Conservation (phyloP, 176 grass and related monocot genomes). For the Triticum aestivum region DNA sequence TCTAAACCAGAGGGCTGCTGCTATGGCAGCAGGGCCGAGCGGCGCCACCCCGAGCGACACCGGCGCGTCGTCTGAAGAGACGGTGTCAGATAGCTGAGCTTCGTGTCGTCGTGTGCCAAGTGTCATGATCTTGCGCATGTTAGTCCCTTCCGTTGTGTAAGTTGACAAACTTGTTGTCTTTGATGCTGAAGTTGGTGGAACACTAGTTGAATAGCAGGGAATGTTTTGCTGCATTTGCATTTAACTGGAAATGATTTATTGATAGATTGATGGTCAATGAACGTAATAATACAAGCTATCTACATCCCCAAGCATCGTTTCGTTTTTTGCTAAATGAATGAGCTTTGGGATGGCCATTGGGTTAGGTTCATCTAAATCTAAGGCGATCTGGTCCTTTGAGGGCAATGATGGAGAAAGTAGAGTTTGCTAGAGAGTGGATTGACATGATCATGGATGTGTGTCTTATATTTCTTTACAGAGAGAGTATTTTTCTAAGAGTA, state of each 20-base stretch:
- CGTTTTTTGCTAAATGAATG: no score
- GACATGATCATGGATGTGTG: no score
- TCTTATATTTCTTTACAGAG: no score
- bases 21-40: slow-evolving; percentile 16
- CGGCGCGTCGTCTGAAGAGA: slow-evolving; percentile 64
- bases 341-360: no score
- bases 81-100: slow-evolving; percentile 58
- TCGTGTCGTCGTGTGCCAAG: not conserved
- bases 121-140: not conserved
- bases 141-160: not conserved
- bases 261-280: not conserved
- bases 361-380: no score
- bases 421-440: no score
- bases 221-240: not conserved
- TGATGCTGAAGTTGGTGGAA: not conserved
- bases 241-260: not conserved
- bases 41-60: slow-evolving; percentile 34
- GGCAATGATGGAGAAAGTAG: no score
- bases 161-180: not conserved
- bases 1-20: slow-evolving; percentile 34
- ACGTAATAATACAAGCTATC: not conserved
- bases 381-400: no score
- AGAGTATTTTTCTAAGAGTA: no score
- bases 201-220: not conserved
- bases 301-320: not conserved